These are phyloP conservation scores for Trypethelium eluteriae DNA, from an alignment of 495 filamentous ascomycete genomes.

Conservation along the genomic window DNA sequence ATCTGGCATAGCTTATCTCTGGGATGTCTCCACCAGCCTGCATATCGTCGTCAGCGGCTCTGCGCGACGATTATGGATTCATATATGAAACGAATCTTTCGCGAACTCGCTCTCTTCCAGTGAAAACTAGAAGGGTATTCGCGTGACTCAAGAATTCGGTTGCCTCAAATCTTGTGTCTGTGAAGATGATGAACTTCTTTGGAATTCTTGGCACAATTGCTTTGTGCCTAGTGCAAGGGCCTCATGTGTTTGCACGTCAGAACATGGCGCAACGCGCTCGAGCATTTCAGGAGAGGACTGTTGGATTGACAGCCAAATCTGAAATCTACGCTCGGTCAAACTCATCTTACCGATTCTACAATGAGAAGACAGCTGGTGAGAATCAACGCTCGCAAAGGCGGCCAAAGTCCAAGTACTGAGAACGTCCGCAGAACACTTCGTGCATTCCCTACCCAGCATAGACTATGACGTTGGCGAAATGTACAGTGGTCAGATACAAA, in stretches of 20 bases:
- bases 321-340: not conserved
- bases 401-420: not conserved
- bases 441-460: slow-evolving; percentile 19
- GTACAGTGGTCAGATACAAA: slow-evolving; percentile 13
- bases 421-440: slow-evolving; percentile 11
- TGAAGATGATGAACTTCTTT: not conserved
- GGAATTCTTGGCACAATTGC: not conserved
- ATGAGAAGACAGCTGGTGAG: not conserved
- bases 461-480: slow-evolving; percentile 25
- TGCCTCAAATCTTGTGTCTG: not conserved
- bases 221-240: not conserved
- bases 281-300: not conserved
- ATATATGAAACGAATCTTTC: not conserved
- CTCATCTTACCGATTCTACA: not conserved
- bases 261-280: slow-evolving; percentile 7
- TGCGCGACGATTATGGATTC: not conserved
- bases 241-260: not conserved
- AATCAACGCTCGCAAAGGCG: not conserved
- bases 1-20: not conserved
- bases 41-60: slow-evolving; percentile 6
- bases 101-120: not conserved
- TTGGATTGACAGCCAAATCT: not conserved
- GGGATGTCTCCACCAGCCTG: not conserved
- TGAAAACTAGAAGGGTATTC: not conserved
- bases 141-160: not conserved